Conservation (phyloP, 768 basidiomycete genomes). For the Termitomyces sp. region DNA sequence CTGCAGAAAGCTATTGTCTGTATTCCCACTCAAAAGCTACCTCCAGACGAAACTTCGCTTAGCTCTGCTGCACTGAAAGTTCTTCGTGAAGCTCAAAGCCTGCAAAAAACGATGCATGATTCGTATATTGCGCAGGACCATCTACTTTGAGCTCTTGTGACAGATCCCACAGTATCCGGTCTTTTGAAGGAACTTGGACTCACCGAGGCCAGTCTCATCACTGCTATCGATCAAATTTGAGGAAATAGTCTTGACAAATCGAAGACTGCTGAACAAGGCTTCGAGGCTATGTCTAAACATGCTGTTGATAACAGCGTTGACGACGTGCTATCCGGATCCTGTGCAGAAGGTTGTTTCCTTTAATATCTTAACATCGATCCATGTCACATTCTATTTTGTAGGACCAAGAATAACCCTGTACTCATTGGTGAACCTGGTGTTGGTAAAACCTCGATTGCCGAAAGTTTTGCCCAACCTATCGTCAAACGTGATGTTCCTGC, state of each 20-base stretch:
- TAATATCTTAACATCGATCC: neutral
- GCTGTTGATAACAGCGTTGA: conserved; percentile 75
- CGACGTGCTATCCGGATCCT: conserved; percentile 79
- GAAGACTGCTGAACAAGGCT: conserved; percentile 84
- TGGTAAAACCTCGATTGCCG: conserved; percentile 92
- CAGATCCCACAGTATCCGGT: conserved; percentile 59
- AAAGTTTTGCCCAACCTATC: conserved; percentile 94
- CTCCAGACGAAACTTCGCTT: conserved; percentile 75
- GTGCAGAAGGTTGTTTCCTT: conserved; percentile 53
- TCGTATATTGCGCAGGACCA: conserved; percentile 94
- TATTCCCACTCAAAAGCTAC: conserved; percentile 76
- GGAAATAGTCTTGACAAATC: conserved; percentile 84
- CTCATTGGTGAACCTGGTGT: conserved; percentile 94
- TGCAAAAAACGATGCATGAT: conserved; percentile 84
- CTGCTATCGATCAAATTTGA: conserved; percentile 71
- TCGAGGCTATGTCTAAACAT: conserved; percentile 89
- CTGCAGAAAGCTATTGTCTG: conserved; percentile 76
- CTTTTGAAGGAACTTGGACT: conserved; percentile 73
- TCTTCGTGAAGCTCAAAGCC: conserved; percentile 66
- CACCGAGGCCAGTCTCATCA: conserved; percentile 66
- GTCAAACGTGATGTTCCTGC: conserved; percentile 89
- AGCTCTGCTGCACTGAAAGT: conserved; percentile 53
- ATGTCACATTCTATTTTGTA: conserved; percentile 17
- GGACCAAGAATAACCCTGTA: conserved; percentile 97
- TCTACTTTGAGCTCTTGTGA: conserved; percentile 77